Evolutionary conservation across 2,329 filamentous ascomycete species (phyloP), one percentile per base, ranked within the genome.

Genomic region (Talaromyces sp.): DNA sequence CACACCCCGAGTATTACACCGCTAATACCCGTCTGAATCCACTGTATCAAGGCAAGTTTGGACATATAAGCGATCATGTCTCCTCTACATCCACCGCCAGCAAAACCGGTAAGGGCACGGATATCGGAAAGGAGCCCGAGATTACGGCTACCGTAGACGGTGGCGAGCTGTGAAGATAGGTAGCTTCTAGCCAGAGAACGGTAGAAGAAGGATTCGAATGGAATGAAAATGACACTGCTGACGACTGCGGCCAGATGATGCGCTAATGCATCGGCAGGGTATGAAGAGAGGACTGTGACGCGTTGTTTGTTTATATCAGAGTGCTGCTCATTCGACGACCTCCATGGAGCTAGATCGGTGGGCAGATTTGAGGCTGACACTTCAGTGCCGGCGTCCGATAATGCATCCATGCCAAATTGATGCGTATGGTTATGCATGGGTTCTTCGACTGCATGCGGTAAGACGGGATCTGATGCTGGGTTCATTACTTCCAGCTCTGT

Each of bases 261-360:
- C 22, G 79, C 74, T 31, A 81, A 72, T 8, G 78, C 77, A 68
- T 81, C 78, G 11, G 77, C 75, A 5, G 78, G 77, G 39, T 78
- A 75, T 9, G 75, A 75, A 3, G 78, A 80, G 31, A 81, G 76
- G 17, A 80, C 75, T 3, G 78, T 81, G 17, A 81, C 74, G 54
- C 78, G 74, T 67, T 79, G 78, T 31, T 66, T 57, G 31, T 52
- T 33, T 19, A 27, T 7, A 13, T 37, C 35, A n/a, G 25, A 15
- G 11, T 17, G 37, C n/a, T 50, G 17, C 31, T 61, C 39, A 6
- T 22, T 39, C 2, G 22, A 43, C 10, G 50, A 61, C 13, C 43
- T 35, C 50, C 31, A 56, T 19, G 35, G 13, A 9, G 39, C 41
- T 54, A 56, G 50, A 15, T 45, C 37, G 9, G 19, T 25, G 6